Conservation (phyloP, 2,329 filamentous ascomycete species). For the Nannizzia gypsea region DNA sequence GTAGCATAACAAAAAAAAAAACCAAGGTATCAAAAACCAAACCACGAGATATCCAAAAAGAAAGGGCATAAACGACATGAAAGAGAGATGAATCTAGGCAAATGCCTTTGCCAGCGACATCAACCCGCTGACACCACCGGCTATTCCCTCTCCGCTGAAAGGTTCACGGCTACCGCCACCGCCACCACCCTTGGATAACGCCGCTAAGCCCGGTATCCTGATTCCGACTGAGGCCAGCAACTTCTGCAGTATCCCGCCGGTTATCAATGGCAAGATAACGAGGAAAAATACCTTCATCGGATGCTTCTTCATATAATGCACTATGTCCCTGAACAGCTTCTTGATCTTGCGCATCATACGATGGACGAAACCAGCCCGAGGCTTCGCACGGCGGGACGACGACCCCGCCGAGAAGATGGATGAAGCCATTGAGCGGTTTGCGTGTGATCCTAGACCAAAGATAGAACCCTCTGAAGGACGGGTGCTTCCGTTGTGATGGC, state of each 20-base stretch:
- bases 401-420: slow-evolving; percentile 38
- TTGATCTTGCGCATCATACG: slow-evolving; percentile 64
- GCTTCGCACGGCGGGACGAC: slow-evolving; percentile 65
- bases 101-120: slow-evolving; percentile 43
- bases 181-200: slow-evolving; percentile 24
- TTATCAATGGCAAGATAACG: slow-evolving; percentile 76
- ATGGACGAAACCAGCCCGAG: slow-evolving; percentile 65
- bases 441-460: slow-evolving; percentile 31
- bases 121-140: slow-evolving; percentile 32
- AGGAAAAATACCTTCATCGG: slow-evolving; percentile 79
- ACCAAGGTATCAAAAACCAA: background rate
- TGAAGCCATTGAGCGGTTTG: slow-evolving; percentile 19
- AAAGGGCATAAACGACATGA: background rate
- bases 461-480: slow-evolving; percentile 35
- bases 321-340: slow-evolving; percentile 66
- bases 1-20: background rate
- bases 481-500: slow-evolving; percentile 27
- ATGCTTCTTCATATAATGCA: slow-evolving; percentile 69
- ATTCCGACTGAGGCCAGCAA: slow-evolving; percentile 71
- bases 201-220: slow-evolving; percentile 48
- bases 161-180: slow-evolving; percentile 19
- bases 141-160: slow-evolving; percentile 12
- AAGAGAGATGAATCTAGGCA: slow-evolving; percentile 27
- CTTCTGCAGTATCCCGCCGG: slow-evolving; percentile 67
- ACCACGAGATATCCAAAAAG: background rate